These are phyloP conservation scores for Wakefieldia striispora DNA, from an alignment of 768 basidiomycete species.

Conservation along the genomic window DNA sequence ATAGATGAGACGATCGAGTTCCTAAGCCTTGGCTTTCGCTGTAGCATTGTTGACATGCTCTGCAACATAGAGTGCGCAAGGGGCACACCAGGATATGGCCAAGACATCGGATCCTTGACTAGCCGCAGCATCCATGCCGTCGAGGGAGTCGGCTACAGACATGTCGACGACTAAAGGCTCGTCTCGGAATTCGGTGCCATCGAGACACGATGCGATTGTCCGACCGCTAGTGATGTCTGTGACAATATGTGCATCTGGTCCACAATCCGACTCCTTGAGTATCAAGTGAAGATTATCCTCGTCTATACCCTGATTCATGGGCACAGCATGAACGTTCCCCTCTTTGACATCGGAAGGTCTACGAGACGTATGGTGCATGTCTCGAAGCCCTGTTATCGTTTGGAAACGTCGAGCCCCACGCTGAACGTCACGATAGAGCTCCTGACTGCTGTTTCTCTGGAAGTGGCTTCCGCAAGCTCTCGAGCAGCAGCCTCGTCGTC, in stretches of 20 bases:
- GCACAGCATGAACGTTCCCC: constrained; percentile 39
- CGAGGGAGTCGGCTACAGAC: constrained; percentile 28
- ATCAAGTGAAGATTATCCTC: too few relatives aligned
- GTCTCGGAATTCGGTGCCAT: constrained; percentile 45
- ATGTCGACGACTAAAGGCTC: constrained; percentile 41
- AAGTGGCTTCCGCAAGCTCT: constrained; percentile 4
- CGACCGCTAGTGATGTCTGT: constrained; percentile 40
- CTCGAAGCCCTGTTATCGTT: constrained; percentile 46
- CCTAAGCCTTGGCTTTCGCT: not conserved
- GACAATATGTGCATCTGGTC: constrained; percentile 39
- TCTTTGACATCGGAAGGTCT: constrained; percentile 40
- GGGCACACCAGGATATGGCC: constrained; percentile 46
- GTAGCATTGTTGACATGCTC: constrained; percentile 29
- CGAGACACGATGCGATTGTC: constrained; percentile 40
- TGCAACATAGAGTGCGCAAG: constrained; percentile 40
- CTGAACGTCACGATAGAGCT: constrained; percentile 44
- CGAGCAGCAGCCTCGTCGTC: not conserved
- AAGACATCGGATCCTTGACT: constrained; percentile 30
- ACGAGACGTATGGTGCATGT: constrained; percentile 43
- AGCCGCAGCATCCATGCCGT: constrained; percentile 35
- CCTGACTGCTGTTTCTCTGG: constrained; percentile 35
- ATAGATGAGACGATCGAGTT: too few relatives aligned
- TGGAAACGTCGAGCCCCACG: constrained; percentile 42
- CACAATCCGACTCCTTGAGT: constrained; percentile 26
- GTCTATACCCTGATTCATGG: constrained; percentile 44